phyloP scores from a whole-genome alignment of 371 early-diverging fungal genomes.

The Sporodiniella umbellata region DNA sequence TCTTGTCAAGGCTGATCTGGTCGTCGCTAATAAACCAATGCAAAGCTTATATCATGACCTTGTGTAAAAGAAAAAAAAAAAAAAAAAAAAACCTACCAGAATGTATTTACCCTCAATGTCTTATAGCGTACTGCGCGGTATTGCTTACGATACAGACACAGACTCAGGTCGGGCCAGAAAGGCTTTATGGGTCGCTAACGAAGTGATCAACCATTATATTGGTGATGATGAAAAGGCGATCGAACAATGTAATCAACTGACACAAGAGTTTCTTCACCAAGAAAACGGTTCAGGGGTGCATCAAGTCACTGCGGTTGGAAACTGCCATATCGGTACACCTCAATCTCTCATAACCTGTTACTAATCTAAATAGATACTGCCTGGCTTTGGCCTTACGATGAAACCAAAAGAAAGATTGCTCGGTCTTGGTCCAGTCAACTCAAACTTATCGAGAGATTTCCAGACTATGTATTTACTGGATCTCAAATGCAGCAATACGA shows the following conservation, averaged over 20 bases:
- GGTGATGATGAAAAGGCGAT: constrained; percentile 55
- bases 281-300: constrained; percentile 59
- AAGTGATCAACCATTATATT: constrained; percentile 74
- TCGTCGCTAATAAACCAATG: constrained; percentile 63
- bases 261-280: constrained; percentile 60
- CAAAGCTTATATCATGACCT: constrained; percentile 71
- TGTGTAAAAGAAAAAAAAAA: constrained; percentile 18
- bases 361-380: constrained; percentile 51
- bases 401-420: constrained; percentile 94
- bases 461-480: constrained; percentile 86
- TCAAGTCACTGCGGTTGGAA: constrained; percentile 76
- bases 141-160: constrained; percentile 70
- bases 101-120: too few species aligned
- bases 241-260: constrained; percentile 50
- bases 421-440: constrained; percentile 90
- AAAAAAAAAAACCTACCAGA: constrained; percentile 19
- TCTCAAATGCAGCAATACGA: constrained; percentile 94
- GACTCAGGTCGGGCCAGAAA: constrained; percentile 59
- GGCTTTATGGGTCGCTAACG: constrained; percentile 79
- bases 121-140: constrained; percentile 69
- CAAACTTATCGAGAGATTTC: constrained; percentile 81
- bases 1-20: constrained; percentile 63
- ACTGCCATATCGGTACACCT: constrained; percentile 87
- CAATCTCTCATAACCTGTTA: too few species aligned
- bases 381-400: constrained; percentile 93